These are phyloP conservation scores for Physaria fendleri DNA, from an alignment of 345 rosid genomes.

Conservation along the genomic window DNA sequence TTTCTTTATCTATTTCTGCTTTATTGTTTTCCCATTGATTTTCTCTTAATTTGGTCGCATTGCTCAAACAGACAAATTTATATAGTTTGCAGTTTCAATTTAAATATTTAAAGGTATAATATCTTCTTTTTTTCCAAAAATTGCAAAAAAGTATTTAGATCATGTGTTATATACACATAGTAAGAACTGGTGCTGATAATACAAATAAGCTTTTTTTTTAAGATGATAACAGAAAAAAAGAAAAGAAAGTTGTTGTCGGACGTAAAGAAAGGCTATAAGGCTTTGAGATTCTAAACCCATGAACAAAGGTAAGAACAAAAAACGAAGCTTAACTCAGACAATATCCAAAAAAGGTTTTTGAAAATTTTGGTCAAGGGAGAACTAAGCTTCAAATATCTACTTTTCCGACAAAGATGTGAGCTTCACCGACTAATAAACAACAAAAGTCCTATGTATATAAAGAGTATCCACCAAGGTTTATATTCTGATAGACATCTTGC, in stretches of 20 bases:
- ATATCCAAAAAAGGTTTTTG: slow-evolving; percentile 25
- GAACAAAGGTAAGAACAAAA: slow-evolving; percentile 21
- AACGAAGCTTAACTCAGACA: slow-evolving; percentile 11
- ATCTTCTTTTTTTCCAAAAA: no score
- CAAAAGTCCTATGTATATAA: slow-evolving; percentile 36
- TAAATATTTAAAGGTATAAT: no score
- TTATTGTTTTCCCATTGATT: no score
- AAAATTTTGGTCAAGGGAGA: slow-evolving; percentile 3
- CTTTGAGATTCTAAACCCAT: slow-evolving; percentile 23
- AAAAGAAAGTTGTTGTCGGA: not conserved
- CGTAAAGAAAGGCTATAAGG: slow-evolving; percentile 6
- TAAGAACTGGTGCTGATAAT: no score
- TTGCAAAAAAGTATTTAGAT: no score
- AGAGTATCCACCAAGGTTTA: slow-evolving; percentile 23
- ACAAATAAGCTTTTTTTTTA: no score
- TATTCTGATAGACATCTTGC: slow-evolving; percentile 27
- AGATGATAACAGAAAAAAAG: not conserved
- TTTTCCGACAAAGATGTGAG: slow-evolving; percentile 12
- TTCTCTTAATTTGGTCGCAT: no score
- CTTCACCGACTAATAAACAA: slow-evolving; percentile 43
- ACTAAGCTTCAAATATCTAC: not conserved
- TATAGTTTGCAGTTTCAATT: no score
- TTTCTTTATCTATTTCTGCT: no score
- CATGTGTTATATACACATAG: no score
- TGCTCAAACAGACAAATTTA: no score